Base-by-base conservation (phyloP, 176 grass and related monocot species). In the Rhynchospora tenuis region DNA sequence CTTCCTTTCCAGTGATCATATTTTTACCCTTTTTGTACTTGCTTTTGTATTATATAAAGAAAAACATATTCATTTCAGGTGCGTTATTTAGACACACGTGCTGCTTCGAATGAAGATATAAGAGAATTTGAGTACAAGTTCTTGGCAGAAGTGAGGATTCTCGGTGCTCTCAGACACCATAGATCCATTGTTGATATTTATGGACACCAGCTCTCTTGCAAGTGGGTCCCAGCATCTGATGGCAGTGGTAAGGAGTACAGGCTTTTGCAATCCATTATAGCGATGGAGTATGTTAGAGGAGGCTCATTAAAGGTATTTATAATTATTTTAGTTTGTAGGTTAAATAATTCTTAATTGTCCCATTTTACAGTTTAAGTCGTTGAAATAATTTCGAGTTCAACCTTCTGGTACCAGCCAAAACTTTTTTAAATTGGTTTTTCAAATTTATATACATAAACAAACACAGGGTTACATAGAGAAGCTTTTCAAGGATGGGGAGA, bases 221-320 rank as follows among this genome's bases (percentile, higher is more conserved):
- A 95, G 81, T 99, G 93, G 96, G 77, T 95, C 87, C 86, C 88
- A 87, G 81, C 60, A 24, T 67, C 80, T 50, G 80, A 82, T 70
- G 87, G 94, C 59, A 78, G 86, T 74, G 86, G 81, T 64, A 91
- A 89, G 82, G 93, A 93, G 78, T 91, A 91, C 74, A 93, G 83
- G 75, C n/a, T 99, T 71, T 90, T 99, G 76, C 91, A 90, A 64
- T 99, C 96, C 85, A 68, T 95, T 76, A 93, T 99, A 54, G 59
- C 91, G 45, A 93, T 95, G 96, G 96, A 99, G 73, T 93, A 93
- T 88, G 89, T 99, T 33, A 95, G 94, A 89, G 96, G 96, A 47
- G 88, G 96, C 73, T 95, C 96, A 33, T 70, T 99, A 26, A 95
- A 95, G 93, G 96, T 99, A 83, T 67, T 71, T 58, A 24, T 83